Percentiles rank a stretch among this genome's conserved stretches.
These are phyloP conservation scores for Populus hybrid DNA, from an alignment of 441 rosid species.

Conservation along the genomic window DNA sequence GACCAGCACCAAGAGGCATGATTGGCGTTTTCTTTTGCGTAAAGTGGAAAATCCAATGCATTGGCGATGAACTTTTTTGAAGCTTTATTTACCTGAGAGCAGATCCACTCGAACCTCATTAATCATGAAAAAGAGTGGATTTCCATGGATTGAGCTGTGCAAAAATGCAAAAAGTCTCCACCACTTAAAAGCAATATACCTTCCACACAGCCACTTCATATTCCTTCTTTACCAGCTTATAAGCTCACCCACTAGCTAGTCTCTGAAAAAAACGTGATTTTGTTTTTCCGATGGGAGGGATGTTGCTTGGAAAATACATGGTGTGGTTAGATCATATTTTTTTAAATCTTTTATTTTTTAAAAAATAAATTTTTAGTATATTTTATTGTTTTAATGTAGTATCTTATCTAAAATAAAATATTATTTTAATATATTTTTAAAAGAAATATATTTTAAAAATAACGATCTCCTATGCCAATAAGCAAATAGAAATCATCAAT, in stretches of 20 bases:
- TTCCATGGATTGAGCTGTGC: conserved; percentile 46
- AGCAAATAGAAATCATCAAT: not conserved
- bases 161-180: conserved; percentile 2
- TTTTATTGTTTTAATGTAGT: no score
- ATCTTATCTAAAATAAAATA: no score
- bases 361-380: no score
- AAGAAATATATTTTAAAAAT: no score
- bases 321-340: no score
- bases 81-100: conserved; percentile 16
- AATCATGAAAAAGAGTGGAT: conserved; percentile 35
- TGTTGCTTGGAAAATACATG: no score
- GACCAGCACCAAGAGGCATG: conserved; percentile 19
- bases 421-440: no score
- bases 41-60: conserved; percentile 16
- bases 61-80: not conserved
- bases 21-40: conserved; percentile 20
- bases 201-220: not conserved
- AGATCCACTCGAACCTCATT: conserved; percentile 22
- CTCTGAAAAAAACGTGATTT: not conserved
- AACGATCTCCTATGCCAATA: no score
- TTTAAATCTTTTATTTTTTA: no score
- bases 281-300: not conserved
- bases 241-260: not conserved
- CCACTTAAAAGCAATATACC: not conserved
- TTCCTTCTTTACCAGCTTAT: not conserved